Evolutionary conservation across 208 protist genomes (phyloP).

Genomic region (Angomonas ambiguus): DNA sequence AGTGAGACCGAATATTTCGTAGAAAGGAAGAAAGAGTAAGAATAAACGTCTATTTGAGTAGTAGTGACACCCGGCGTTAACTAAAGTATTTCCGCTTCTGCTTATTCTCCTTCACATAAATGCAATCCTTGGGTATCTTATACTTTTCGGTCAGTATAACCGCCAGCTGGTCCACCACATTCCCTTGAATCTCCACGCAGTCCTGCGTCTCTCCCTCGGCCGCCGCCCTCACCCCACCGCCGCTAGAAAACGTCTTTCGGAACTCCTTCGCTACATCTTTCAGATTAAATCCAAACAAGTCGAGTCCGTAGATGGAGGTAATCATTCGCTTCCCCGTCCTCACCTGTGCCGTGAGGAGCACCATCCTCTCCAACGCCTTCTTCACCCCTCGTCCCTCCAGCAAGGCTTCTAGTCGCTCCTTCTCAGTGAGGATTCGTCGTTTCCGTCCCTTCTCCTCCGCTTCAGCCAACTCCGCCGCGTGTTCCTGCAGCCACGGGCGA

Average conservation of each 20-base stretch:
- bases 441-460: conserved; percentile 77
- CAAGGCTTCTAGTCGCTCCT: conserved; percentile 72
- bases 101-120: conserved; percentile 74
- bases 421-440: conserved; percentile 75
- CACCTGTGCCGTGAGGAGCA: conserved; percentile 61
- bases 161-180: conserved; percentile 54
- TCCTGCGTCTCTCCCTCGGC: conserved; percentile 65
- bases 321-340: conserved; percentile 58
- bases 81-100: conserved; percentile 56
- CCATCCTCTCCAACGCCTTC: conserved; percentile 70
- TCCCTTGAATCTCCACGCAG: conserved; percentile 81
- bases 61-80: background rate
- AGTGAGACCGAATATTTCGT: background rate
- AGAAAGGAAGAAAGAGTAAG: background rate
- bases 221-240: conserved; percentile 60
- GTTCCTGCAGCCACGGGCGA: conserved; percentile 82
- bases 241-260: conserved; percentile 82
- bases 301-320: conserved; percentile 78
- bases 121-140: conserved; percentile 61
- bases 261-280: conserved; percentile 80
- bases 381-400: conserved; percentile 70
- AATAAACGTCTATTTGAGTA: background rate
- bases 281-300: conserved; percentile 83
- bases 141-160: conserved; percentile 75
- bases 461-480: conserved; percentile 79